Evolutionary conservation across 768 basidiomycete species (phyloP), one percentile per base, ranked within the genome.

Genomic region (Termitomyces sp.): DNA sequence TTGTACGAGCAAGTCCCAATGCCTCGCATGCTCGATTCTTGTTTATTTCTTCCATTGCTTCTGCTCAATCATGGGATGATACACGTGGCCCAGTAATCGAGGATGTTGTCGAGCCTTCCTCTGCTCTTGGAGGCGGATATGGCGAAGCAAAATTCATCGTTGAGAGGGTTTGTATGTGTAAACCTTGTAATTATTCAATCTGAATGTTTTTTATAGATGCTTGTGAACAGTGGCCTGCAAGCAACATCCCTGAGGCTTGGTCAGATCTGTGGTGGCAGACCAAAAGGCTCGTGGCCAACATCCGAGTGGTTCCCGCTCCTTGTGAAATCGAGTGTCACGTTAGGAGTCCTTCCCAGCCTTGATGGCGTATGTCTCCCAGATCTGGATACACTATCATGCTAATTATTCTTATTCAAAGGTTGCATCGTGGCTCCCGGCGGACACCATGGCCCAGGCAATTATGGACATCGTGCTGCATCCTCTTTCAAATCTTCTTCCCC

Each of bases 131-230:
- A 32, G 43, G 34, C 5, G 52, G 52, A 5, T 54, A 54, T n/a
- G 52, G 52, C 3, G 52, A 54, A 54, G 52, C 52, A 23, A 54
- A 54, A 27, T 54, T 45, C 21, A 7, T 54, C 11, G 42, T 54
- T 23, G 52, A 54, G 37, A 45, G 43, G 21, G 52, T 54, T 35
- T 35, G 48, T 17, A 21, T 16, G 21, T 14, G 12, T 30, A n/a
- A 21, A 41, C 10, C 32, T 45, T 25, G 2, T n/a, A 4, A 17
- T 35, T 8, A 25, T 37, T n/a, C 7, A 16, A 5, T 44, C 21
- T 17, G 27, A n/a, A 32, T n/a, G 28, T 44, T 21, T 2, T 1
- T 23, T 7, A 8, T 23, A 54, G 52, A 21, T 54, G 10, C 52
- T 44, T 19, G 43, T 23, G 32, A 17, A 30, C 7, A 54, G 52